Evolutionary conservation across 805 yeast genomes (phyloP).

Genomic region (Lipomyces yamanashiensis): DNA sequence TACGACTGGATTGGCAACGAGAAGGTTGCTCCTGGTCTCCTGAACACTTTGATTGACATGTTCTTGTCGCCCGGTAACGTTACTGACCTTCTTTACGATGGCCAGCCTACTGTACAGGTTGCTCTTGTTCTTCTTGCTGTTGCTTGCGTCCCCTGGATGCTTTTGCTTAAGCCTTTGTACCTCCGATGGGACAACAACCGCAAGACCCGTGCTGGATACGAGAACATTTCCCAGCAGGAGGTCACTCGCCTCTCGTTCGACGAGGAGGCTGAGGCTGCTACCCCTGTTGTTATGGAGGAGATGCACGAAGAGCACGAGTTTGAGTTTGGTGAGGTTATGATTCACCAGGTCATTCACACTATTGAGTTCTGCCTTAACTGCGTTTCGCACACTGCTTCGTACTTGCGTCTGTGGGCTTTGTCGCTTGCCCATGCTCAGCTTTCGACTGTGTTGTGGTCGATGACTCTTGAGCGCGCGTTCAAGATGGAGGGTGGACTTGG

Average conservation of each 20-base stretch:
- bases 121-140: conserved; percentile 75
- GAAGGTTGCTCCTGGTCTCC: conserved; percentile 85
- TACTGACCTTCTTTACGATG: conserved; percentile 76
- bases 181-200: conserved; percentile 61
- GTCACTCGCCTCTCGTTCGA: conserved; percentile 45
- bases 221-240: conserved; percentile 53
- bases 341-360: conserved; percentile 96
- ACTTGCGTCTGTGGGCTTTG: conserved; percentile 94
- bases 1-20: conserved; percentile 84
- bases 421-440: conserved; percentile 96
- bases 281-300: conserved; percentile 45
- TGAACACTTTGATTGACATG: conserved; percentile 95
- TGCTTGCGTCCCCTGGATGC: conserved; percentile 89
- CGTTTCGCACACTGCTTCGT: conserved; percentile 98
- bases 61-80: conserved; percentile 89
- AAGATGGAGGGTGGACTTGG: conserved; percentile 67
- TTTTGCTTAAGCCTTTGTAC: conserved; percentile 80
- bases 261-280: conserved; percentile 45
- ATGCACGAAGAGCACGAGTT: conserved; percentile 61
- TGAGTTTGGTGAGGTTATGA: conserved; percentile 90
- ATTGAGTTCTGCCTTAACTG: conserved; percentile 96
- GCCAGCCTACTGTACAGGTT: conserved; percentile 79
- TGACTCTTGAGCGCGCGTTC: conserved; percentile 88
- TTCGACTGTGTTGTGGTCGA: conserved; percentile 92
- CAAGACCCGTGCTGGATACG: conserved; percentile 57